Conservation (phyloP, 1,139 yeast genomes). For the Eremothecium gossypii region DNA sequence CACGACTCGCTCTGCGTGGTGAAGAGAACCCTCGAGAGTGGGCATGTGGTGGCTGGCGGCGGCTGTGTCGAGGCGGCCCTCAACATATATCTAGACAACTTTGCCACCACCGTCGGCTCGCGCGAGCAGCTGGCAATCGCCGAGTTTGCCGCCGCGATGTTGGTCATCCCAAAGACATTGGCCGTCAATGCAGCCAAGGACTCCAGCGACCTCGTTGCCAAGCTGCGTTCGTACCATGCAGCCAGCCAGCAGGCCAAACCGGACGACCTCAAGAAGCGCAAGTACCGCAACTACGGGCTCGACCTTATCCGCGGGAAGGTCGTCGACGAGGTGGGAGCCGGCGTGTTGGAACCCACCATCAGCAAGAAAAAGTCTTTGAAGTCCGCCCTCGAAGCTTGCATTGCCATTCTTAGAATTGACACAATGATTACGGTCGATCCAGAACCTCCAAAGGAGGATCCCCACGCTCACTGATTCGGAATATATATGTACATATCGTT, state of each 20-base stretch:
- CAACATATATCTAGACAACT: slow-evolving; percentile 88
- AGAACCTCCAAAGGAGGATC: slow-evolving; percentile 86
- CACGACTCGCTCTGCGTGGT: slow-evolving; percentile 94
- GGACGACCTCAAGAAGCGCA: slow-evolving; percentile 72
- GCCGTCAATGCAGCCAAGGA: slow-evolving; percentile 98
- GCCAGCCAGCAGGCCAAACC: slow-evolving; percentile 84
- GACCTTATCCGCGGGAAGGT: slow-evolving; percentile 88
- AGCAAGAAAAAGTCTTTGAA: slow-evolving; percentile 88
- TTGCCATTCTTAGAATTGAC: slow-evolving; percentile 94
- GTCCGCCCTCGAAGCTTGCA: slow-evolving; percentile 95
- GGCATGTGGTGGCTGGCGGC: slow-evolving; percentile 95
- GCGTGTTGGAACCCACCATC: slow-evolving; percentile 92
- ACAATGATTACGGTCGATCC: slow-evolving; percentile 98
- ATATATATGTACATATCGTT: background rate
- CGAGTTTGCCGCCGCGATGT: slow-evolving; percentile 85
- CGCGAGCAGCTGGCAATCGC: slow-evolving; percentile 98
- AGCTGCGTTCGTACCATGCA: slow-evolving; percentile 91
- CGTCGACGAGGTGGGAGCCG: slow-evolving; percentile 72
- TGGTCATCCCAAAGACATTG: slow-evolving; percentile 90
- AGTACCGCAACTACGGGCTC: slow-evolving; percentile 84
- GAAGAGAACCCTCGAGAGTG: slow-evolving; percentile 92
- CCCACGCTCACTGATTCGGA: slow-evolving; percentile 46
- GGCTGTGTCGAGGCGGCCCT: slow-evolving; percentile 98
- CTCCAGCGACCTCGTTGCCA: slow-evolving; percentile 88
- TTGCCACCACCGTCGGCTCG: slow-evolving; percentile 95